These are phyloP conservation scores for Malus fusca DNA, from an alignment of 306 rosid genomes.

Conservation along the genomic window DNA sequence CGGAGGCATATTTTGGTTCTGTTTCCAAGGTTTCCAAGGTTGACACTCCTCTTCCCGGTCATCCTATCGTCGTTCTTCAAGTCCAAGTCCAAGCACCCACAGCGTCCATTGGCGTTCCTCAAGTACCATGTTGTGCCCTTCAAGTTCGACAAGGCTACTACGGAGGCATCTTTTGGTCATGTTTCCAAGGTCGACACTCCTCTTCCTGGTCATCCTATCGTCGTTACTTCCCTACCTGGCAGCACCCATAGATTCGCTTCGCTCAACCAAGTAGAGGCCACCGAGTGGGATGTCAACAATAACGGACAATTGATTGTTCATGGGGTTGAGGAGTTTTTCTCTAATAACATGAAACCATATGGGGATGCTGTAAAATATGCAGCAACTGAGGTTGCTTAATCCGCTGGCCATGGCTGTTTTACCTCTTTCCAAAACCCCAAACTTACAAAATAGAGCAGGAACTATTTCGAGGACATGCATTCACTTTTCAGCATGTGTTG, in stretches of 20 bases:
- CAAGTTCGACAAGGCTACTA: neutral
- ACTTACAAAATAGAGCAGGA: neutral
- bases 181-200: constrained; percentile 5
- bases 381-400: too few species aligned
- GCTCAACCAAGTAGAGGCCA: neutral
- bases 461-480: neutral
- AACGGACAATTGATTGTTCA: neutral
- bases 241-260: neutral
- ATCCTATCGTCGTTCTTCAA: neutral
- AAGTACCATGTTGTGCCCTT: neutral
- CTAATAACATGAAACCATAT: too few species aligned
- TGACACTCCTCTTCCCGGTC: neutral
- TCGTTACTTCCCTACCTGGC: neutral
- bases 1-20: neutral
- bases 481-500: too few species aligned
- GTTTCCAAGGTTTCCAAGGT: constrained; percentile 12
- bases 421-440: too few species aligned
- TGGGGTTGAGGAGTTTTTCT: neutral
- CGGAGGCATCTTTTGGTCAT: neutral
- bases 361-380: too few species aligned
- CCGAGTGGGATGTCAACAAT: neutral
- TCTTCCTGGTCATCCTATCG: neutral
- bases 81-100: neutral
- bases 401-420: too few species aligned
- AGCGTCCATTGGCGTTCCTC: neutral